Conservation (phyloP, 169 alveolate genomes). For the Plasmodium adleri region DNA sequence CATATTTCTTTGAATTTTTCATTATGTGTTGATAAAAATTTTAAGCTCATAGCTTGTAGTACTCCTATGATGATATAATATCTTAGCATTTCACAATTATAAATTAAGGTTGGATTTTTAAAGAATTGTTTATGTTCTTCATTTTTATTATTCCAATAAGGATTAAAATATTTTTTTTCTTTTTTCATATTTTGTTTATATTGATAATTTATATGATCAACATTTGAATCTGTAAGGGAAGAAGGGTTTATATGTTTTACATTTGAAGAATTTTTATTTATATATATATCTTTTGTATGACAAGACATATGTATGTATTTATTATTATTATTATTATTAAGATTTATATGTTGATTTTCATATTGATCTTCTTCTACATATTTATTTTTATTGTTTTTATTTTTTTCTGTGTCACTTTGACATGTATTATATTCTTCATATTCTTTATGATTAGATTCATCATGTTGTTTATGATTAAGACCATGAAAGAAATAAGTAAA, state of each 20-base stretch:
- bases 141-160: not conserved
- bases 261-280: not conserved
- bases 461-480: not conserved
- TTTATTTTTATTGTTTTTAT: not conserved
- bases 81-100: conserved; percentile 72
- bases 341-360: not conserved
- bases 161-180: not conserved
- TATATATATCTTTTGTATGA: not conserved
- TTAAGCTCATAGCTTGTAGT: conserved; percentile 58
- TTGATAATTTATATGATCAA: not conserved
- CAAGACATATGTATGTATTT: not conserved
- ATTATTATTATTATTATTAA: not conserved
- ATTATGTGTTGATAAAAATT: conserved; percentile 67
- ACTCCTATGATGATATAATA: conserved; percentile 74
- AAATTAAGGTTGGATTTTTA: conserved; percentile 25
- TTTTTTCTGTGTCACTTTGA: not conserved
- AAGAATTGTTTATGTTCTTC: conserved; percentile 1
- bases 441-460: not conserved
- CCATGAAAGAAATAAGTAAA: conserved; percentile 46
- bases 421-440: not conserved
- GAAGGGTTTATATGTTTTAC: not conserved
- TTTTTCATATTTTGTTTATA: not conserved
- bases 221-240: not conserved
- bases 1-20: conserved; percentile 60
- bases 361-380: not conserved